A percentile compares a stretch with the other conserved stretches of the same genome.
phyloP scores from a whole-genome alignment of 176 grass and related monocot genomes.

The Urochloa ruziziensis region DNA sequence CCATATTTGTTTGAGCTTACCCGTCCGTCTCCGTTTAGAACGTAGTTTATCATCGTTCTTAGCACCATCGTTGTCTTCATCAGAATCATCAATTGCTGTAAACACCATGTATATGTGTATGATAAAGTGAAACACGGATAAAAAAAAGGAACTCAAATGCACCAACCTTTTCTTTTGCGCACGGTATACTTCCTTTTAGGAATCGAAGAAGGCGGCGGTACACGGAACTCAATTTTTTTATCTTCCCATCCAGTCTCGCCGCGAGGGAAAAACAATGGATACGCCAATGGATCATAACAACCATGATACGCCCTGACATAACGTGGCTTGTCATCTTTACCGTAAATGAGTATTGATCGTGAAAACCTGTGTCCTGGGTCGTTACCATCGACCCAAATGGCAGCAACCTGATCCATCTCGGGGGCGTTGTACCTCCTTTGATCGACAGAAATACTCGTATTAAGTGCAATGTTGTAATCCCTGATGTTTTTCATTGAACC shows the following conservation, averaged over 20 bases:
- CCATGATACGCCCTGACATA: neutral
- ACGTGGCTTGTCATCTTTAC: neutral
- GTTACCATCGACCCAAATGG: neutral
- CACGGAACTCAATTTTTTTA: neutral
- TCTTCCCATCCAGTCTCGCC: neutral
- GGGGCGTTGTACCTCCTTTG: neutral
- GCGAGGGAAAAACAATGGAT: neutral
- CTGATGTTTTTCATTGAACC: neutral
- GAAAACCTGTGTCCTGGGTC: neutral
- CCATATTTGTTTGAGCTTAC: too few relatives aligned
- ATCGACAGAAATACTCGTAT: neutral
- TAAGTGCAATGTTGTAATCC: neutral
- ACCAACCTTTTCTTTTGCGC: too few relatives aligned
- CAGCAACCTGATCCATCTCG: neutral
- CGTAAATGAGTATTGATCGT: neutral
- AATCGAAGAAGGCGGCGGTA: too few relatives aligned
- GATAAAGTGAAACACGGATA: too few relatives aligned
- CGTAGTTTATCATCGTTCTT: too few relatives aligned
- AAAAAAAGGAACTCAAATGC: too few relatives aligned
- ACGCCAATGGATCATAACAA: neutral
- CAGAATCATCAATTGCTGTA: too few relatives aligned
- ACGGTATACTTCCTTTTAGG: neutral
- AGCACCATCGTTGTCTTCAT: too few relatives aligned
- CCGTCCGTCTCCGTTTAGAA: too few relatives aligned
- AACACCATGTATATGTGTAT: too few relatives aligned